These are phyloP conservation scores for Anethum foeniculum DNA, from an alignment of 140 eudicot species.

Conservation along the genomic window DNA sequence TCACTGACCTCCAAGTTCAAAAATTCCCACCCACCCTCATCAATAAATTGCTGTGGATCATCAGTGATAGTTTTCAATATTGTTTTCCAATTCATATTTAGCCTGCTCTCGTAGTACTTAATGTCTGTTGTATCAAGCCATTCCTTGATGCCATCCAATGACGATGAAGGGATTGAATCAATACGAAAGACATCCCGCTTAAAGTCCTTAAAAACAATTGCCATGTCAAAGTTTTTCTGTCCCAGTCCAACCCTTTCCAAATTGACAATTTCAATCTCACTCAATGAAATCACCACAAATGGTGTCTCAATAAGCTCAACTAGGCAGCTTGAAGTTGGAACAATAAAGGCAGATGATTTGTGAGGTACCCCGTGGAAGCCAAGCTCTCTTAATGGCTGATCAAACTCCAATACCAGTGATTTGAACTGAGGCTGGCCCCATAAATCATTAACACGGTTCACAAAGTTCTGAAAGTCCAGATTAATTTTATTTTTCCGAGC, in stretches of 20 bases:
- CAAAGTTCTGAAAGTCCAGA: slow-evolving; percentile 14
- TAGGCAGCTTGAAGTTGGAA: slow-evolving; percentile 18
- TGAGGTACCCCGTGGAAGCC: slow-evolving; percentile 18
- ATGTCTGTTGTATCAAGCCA: slow-evolving; percentile 20
- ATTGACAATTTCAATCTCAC: slow-evolving; percentile 18
- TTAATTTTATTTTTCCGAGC: slow-evolving; percentile 16
- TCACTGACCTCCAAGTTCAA: slow-evolving; percentile 18
- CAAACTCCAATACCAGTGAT: slow-evolving; percentile 12
- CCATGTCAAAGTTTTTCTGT: slow-evolving; percentile 18
- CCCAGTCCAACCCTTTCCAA: slow-evolving; percentile 18
- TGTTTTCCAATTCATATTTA: slow-evolving; percentile 15
- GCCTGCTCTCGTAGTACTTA: slow-evolving; percentile 18
- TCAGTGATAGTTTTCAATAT: slow-evolving; percentile 17
- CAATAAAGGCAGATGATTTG: slow-evolving; percentile 18
- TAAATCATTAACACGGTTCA: slow-evolving; percentile 16
- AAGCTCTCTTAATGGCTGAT: slow-evolving; percentile 17
- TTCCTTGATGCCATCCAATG: slow-evolving; percentile 17
- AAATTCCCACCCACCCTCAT: slow-evolving; percentile 18
- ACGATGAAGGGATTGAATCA: slow-evolving; percentile 12
- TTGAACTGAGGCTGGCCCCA: slow-evolving; percentile 18
- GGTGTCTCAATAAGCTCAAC: slow-evolving; percentile 15
- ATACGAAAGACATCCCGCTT: slow-evolving; percentile 18
- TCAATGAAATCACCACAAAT: slow-evolving; percentile 10
- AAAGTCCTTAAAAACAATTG: slow-evolving; percentile 17
- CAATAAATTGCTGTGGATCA: slow-evolving; percentile 10